A percentile compares a stretch with the other conserved stretches of the same genome.
These are phyloP conservation scores for Colletotrichum filicis DNA, from an alignment of 2,329 filamentous ascomycete species.

Conservation along the genomic window DNA sequence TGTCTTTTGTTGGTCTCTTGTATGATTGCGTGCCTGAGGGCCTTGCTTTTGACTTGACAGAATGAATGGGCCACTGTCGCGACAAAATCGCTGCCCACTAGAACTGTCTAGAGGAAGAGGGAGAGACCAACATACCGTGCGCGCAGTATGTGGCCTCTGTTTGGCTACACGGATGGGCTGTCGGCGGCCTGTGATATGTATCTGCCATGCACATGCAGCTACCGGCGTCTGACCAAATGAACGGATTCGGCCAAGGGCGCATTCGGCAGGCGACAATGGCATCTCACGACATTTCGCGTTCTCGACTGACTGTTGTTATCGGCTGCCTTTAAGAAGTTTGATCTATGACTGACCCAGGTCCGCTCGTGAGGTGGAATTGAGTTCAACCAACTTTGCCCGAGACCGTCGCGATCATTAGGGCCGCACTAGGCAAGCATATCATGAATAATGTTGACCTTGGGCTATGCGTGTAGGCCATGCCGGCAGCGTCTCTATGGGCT, in stretches of 20 bases:
- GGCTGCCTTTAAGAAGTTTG: not conserved
- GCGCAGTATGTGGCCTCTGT: not conserved
- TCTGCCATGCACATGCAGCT: slow-evolving; percentile 19
- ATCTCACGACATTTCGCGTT: not conserved
- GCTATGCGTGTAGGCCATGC: not conserved
- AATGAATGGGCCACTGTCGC: not conserved
- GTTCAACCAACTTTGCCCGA: slow-evolving; percentile 2
- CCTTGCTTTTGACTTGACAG: not conserved
- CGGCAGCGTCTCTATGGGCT: not conserved
- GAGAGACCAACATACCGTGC: not conserved
- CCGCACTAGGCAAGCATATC: not conserved
- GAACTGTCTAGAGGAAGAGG: too few relatives aligned
- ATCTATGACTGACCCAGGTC: not conserved
- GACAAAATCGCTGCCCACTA: not conserved
- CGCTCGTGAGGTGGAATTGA: slow-evolving; percentile 12
- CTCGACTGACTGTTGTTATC: not conserved
- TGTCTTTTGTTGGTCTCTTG: not conserved
- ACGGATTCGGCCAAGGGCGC: not conserved
- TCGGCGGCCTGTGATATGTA: not conserved
- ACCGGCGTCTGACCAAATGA: slow-evolving; percentile 23
- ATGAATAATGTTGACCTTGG: not conserved
- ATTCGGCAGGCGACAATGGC: not conserved
- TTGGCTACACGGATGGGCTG: not conserved
- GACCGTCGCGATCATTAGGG: slow-evolving; percentile 11
- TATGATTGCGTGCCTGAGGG: not conserved